Conservation (phyloP, 441 rosid species). For the Iberis amara region DNA sequence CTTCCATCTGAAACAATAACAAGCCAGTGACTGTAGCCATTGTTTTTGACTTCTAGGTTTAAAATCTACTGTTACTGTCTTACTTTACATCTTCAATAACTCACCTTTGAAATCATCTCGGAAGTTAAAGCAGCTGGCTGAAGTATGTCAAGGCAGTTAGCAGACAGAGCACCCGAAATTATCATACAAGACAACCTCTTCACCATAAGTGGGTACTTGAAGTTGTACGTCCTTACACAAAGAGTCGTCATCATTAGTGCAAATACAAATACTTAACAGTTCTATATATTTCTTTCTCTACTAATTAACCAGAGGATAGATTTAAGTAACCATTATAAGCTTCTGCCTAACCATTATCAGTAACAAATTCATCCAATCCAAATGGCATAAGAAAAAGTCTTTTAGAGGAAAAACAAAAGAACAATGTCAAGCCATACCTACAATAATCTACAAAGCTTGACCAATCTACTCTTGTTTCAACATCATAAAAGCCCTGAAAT, state of each 20-base stretch:
- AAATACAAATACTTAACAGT: no score
- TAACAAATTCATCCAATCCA: no score
- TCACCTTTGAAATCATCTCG: slow-evolving; percentile 50
- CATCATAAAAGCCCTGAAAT: slow-evolving; percentile 54
- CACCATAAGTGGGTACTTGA: slow-evolving; percentile 76
- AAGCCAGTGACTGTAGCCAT: slow-evolving; percentile 3
- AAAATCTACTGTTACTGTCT: background rate
- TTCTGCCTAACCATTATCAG: no score
- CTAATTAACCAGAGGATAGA: no score
- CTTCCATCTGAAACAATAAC: slow-evolving; percentile 54
- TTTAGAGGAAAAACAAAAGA: no score
- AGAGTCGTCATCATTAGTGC: no score
- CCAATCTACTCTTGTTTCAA: slow-evolving; percentile 67
- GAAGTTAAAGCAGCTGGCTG: slow-evolving; percentile 55
- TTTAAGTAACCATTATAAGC: no score
- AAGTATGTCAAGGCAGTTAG: slow-evolving; percentile 57
- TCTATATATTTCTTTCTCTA: no score
- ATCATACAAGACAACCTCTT: slow-evolving; percentile 76
- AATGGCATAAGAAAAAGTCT: no score
- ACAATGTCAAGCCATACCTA: no score
- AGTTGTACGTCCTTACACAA: slow-evolving; percentile 54
- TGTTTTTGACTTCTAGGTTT: background rate
- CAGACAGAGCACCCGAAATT: slow-evolving; percentile 48
- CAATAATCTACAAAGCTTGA: slow-evolving; percentile 57
- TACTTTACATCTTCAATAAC: slow-evolving; percentile 5